Evolutionary conservation across 345 rosid species (phyloP), one percentile per base, ranked within the genome.

Genomic region (Combretum micranthum): DNA sequence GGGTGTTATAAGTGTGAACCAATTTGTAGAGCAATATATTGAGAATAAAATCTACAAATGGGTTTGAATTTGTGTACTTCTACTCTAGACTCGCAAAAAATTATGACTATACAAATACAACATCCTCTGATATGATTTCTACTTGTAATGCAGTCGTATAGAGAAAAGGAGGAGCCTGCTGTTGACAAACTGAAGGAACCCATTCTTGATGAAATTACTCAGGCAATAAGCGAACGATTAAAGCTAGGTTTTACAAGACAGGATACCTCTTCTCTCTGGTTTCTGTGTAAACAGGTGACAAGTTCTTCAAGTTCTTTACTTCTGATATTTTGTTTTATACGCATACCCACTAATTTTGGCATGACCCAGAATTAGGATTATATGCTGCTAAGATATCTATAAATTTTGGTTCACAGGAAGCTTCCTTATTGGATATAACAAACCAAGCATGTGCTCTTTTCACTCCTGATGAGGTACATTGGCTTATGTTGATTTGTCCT

Each of bases 401-500:
- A 55, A 53, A 12, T 71, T 56, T 13, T 6, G 44, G 50, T 56
- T 75, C 66, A 64, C 85, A 93, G 99, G 97, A 93, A 82, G 87
- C 96, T 65, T 85, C 97, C 44, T 69, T 93, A 75, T 78, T 85
- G 73, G 83, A 90, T 70, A 70, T 80, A 60, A 83, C 88, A 23
- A 80, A 85, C 72, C 95, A 77, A 78, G 87, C 97, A 56, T 93
- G 99, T 69, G 83, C 70, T 58, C 95, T 93, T 74, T 87, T 93
- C 73, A 79, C 63, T 48, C 80, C 86, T 19, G 65, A 77, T 17
- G 96, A 93, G 96, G 97, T 93, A 75, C 50, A 52, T 60, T 50
- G 50, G 3, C 23, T 23, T 23, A 55, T 54, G 17, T 13, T 55
- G 48, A 22, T 57, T 20, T 4, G 14, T 20, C 0, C 18, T 10